Conservation (phyloP, 1,284 basidiomycete genomes). For the Ganoderma boninense region DNA sequence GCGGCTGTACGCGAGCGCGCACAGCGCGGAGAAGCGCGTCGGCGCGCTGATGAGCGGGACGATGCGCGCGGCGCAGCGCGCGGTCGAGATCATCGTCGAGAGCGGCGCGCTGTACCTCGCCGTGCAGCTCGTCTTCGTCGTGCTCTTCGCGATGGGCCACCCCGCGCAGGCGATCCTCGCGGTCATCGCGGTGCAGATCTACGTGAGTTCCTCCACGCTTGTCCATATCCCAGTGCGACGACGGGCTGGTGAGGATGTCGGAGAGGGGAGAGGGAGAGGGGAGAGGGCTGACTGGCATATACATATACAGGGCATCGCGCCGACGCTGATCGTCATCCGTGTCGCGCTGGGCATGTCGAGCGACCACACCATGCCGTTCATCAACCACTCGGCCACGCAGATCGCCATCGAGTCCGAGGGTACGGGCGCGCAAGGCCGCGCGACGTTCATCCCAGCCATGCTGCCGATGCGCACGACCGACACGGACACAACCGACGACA, state of each 20-base stretch:
- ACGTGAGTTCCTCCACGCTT: conserved; percentile 38
- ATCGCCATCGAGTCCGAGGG: conserved; percentile 4
- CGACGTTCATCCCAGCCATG: conserved; percentile 13
- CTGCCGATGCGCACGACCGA: conserved; percentile 2
- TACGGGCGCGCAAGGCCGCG: background rate
- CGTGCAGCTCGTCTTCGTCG: conserved; percentile 49
- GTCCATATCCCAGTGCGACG: no score
- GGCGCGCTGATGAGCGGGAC: conserved; percentile 7
- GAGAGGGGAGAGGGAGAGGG: no score
- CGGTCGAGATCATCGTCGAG: conserved; percentile 48
- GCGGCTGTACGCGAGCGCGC: conserved; percentile 43
- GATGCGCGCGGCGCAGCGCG: conserved; percentile 25
- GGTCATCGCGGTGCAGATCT: conserved; percentile 49
- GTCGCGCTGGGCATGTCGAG: conserved; percentile 27
- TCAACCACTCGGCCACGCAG: background rate
- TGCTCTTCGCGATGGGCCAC: conserved; percentile 44
- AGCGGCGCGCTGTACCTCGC: conserved; percentile 39
- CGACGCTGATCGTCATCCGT: conserved; percentile 31
- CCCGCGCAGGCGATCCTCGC: conserved; percentile 46
- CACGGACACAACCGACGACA: conserved; percentile 9
- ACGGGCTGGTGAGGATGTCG: no score
- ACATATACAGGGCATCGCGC: conserved; percentile 20
- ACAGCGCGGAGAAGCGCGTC: conserved; percentile 5
- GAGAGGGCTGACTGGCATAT: no score
- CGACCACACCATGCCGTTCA: conserved; percentile 7